Evolutionary conservation across 78 protist species (phyloP).

Genomic region (Protostelium mycophagum): DNA sequence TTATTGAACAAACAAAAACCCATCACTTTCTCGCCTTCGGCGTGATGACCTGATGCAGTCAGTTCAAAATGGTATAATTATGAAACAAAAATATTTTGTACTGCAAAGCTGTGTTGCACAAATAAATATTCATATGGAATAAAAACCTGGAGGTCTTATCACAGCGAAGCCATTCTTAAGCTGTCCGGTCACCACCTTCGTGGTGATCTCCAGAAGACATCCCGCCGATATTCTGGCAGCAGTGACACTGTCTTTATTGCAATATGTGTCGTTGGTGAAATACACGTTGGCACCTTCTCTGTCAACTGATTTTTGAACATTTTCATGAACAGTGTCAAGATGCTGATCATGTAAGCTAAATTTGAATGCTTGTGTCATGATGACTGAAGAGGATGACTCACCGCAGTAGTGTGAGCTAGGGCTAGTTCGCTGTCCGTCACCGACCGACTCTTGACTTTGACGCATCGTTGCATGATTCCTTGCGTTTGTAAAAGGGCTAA

Average conservation of each 20-base stretch:
- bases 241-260: constrained; percentile 8
- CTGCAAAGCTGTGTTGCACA: too few relatives aligned
- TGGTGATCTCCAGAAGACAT: constrained; percentile 3
- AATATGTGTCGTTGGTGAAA: background rate
- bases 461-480: background rate
- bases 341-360: background rate
- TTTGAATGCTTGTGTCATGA: background rate
- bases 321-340: background rate
- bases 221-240: background rate
- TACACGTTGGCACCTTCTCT: background rate
- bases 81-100: too few relatives aligned
- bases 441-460: background rate
- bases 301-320: background rate
- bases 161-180: constrained; percentile 33
- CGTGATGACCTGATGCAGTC: constrained; percentile 22
- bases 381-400: background rate
- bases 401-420: background rate
- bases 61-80: too few relatives aligned
- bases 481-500: background rate
- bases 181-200: constrained; percentile 16
- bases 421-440: background rate
- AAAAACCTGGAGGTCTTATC: constrained; percentile 68
- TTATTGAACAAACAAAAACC: constrained; percentile 65
- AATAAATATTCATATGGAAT: too few relatives aligned
- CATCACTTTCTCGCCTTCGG: constrained; percentile 3